phyloP scores from a whole-genome alignment of 169 alveolate species.

The Plasmodium vivax region DNA sequence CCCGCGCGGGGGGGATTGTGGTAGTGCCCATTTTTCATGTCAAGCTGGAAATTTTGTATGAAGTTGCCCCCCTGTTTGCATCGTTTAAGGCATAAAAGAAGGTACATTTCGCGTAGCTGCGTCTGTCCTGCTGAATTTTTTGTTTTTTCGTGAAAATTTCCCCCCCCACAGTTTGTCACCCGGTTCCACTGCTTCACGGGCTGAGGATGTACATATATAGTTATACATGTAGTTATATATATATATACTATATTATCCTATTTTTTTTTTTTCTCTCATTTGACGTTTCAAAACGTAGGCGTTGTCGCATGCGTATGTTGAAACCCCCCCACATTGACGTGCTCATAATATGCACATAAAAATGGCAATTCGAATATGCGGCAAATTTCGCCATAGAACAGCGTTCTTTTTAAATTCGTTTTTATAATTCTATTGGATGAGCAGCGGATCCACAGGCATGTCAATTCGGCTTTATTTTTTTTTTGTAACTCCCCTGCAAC shows the following conservation, averaged over 20 bases:
- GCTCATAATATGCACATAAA: not conserved
- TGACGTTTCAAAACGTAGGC: not conserved
- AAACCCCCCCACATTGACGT: not conserved
- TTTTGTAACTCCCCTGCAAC: not conserved
- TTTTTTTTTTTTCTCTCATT: not conserved
- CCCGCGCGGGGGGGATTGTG: not conserved
- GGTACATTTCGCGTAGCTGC: too few relatives aligned
- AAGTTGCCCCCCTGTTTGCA: not conserved
- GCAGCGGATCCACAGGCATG: not conserved
- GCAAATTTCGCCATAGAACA: not conserved
- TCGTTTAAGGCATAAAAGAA: not conserved
- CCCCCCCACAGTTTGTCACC: too few relatives aligned
- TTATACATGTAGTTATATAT: too few relatives aligned
- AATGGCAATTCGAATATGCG: not conserved
- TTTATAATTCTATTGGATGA: not conserved
- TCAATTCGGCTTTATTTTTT: not conserved
- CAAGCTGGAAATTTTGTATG: not conserved
- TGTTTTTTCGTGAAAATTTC: too few relatives aligned
- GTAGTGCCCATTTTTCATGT: not conserved
- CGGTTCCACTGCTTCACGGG: too few relatives aligned
- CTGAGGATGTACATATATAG: too few relatives aligned
- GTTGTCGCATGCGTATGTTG: not conserved
- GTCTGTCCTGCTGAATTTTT: too few relatives aligned
- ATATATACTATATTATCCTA: too few relatives aligned
- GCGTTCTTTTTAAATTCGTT: not conserved